Conservation (phyloP, 768 basidiomycete genomes). For the Jaapia argillacea region DNA sequence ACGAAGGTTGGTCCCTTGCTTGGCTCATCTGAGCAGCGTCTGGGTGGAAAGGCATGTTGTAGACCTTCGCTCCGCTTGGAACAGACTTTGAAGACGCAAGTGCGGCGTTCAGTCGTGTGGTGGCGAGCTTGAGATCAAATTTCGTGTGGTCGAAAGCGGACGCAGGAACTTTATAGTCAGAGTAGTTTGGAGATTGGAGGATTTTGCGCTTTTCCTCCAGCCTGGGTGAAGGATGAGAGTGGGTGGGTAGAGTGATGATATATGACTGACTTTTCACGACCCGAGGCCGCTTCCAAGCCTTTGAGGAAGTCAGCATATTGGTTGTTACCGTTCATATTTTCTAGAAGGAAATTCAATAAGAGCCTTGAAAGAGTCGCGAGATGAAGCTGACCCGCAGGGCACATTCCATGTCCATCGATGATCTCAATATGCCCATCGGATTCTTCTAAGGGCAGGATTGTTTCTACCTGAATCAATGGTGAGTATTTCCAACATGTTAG, state of each 20-base stretch:
- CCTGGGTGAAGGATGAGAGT: conserved; percentile 2
- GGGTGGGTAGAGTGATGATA: too few relatives aligned
- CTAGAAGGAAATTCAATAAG: neutral
- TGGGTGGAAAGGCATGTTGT: neutral
- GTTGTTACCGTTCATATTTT: neutral
- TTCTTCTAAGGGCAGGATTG: conserved; percentile 17
- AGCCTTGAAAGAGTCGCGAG: too few relatives aligned
- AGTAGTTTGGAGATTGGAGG: conserved; percentile 19
- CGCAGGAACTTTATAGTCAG: conserved; percentile 18
- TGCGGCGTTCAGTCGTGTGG: neutral
- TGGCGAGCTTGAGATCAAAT: neutral
- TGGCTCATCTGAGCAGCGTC: neutral
- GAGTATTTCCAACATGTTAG: neutral
- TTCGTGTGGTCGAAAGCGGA: conserved; percentile 4
- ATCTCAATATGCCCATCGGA: conserved; percentile 19
- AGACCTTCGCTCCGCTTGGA: neutral
- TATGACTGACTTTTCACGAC: neutral
- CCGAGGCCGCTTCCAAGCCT: neutral
- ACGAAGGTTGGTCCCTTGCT: neutral
- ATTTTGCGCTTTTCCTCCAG: conserved; percentile 19
- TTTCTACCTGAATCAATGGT: neutral
- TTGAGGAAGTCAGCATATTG: neutral
- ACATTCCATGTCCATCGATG: conserved; percentile 18
- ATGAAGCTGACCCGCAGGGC: conserved; percentile 14
- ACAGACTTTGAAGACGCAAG: neutral